Evolutionary conservation across 2,329 filamentous ascomycete genomes (phyloP), one percentile per base, ranked within the genome.

Genomic region (Fusarium camptoceras): DNA sequence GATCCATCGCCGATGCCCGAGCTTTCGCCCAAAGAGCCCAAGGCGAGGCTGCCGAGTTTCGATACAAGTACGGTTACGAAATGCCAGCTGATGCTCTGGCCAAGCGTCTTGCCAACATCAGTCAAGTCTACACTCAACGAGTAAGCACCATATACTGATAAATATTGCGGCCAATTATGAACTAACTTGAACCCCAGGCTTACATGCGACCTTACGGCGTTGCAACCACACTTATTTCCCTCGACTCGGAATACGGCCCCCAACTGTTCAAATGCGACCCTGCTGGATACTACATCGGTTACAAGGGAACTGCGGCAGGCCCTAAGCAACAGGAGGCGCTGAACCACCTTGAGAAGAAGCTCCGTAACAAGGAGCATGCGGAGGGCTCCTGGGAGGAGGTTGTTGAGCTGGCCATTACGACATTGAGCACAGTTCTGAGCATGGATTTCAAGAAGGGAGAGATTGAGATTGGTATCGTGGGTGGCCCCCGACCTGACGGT

Each of bases 371-470:
- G 90, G 94, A 98, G 78, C 87, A 88, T 76, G 96, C 95, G 37
- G 92, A 96, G 61, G 96, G 96, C 66, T 91, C 85, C 78, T 99
- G 96, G 96, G 93, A 97, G 82, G 96, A 99, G 66, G 96, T 99
- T 50, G 95, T 99, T 51, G 96, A 99, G 86, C 87, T 98, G 76
- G 96, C 93, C 63, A 99, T 99, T 81, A 93, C 94, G 46, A 95
- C 96, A 9, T 85, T 99, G 81, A 97, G 94, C 88, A 97, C 93
- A 37, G 94, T 99, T 65, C 87, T 99, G 71, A 98, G 95, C 83
- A 97, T 98, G 81, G 96, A 99, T 81, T 99, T 99, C 87, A 99
- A 99, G 89, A 98, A 98, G 87, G 92, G 92, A 76, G 96, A 99
- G 86, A 91, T 99, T 80, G 96, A 99, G 85, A 93, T 99, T 82